These are phyloP conservation scores for Puya raimondii DNA, from an alignment of 176 grass and related monocot species.

Conservation along the genomic window DNA sequence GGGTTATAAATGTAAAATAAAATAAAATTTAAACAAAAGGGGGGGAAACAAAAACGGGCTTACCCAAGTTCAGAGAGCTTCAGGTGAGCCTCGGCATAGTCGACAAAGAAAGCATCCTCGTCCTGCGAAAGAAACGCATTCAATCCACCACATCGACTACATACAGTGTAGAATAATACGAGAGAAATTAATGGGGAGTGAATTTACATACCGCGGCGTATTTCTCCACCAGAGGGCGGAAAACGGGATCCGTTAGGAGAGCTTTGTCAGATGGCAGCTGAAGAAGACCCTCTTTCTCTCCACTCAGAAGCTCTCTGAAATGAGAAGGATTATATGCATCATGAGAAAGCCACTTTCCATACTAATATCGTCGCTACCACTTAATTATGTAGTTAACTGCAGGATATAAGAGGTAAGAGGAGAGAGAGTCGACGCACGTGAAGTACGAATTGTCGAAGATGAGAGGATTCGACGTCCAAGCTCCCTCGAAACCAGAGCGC, in stretches of 20 bases:
- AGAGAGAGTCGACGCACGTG: constrained; percentile 27
- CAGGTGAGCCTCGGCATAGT: constrained; percentile 68
- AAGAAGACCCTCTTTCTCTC: constrained; percentile 78
- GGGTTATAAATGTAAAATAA: background rate
- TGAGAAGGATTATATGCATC: background rate
- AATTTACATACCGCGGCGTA: constrained; percentile 51
- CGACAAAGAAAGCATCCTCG: constrained; percentile 83
- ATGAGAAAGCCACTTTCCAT: background rate
- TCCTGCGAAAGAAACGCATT: constrained; percentile 31
- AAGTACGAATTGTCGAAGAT: constrained; percentile 85
- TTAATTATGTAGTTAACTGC: background rate
- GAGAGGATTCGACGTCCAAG: constrained; percentile 77
- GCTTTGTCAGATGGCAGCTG: constrained; percentile 74
- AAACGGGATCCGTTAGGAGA: constrained; percentile 54
- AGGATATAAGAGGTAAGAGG: background rate
- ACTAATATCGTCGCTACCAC: background rate
- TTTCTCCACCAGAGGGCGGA: constrained; percentile 81
- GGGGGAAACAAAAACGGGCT: background rate
- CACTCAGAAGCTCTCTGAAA: constrained; percentile 56
- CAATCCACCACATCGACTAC: background rate
- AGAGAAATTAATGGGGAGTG: background rate
- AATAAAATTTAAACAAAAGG: too few species aligned
- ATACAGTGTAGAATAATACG: background rate
- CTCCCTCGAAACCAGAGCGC: constrained; percentile 79
- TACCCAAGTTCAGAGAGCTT: constrained; percentile 89